phyloP scores from a whole-genome alignment of 1,284 basidiomycete genomes.

The Hemileia vastatrix region DNA sequence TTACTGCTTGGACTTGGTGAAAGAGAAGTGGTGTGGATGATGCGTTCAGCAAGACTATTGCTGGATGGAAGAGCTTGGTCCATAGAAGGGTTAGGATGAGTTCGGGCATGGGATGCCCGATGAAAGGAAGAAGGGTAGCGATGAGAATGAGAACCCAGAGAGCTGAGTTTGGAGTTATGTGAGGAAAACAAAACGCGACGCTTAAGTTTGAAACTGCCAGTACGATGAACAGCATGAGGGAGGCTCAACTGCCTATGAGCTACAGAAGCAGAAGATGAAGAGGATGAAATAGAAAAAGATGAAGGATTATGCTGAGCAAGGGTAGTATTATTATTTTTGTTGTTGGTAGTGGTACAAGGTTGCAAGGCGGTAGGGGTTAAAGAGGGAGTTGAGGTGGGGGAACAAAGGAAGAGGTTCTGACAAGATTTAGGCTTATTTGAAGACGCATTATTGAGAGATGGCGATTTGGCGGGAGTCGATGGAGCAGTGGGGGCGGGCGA shows the following conservation, averaged over 20 bases:
- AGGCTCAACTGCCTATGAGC: background rate
- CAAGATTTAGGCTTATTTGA: no score
- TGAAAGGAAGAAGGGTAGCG: no score
- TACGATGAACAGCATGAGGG: background rate
- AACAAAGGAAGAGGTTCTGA: no score
- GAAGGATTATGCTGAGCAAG: background rate
- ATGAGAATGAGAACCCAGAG: no score
- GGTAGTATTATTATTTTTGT: background rate
- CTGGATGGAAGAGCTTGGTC: background rate
- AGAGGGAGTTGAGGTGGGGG: background rate
- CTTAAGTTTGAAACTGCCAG: slow-evolving; percentile 1
- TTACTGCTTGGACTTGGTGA: no score
- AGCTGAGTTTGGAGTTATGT: background rate
- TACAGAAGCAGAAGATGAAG: background rate
- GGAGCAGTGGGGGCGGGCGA: slow-evolving; percentile 15
- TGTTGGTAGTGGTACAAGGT: background rate
- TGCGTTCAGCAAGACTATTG: no score
- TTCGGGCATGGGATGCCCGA: background rate
- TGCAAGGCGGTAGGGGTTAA: background rate
- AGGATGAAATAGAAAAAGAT: background rate
- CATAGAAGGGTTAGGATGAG: background rate
- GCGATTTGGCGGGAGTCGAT: background rate
- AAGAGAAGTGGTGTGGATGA: no score
- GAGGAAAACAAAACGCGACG: background rate
- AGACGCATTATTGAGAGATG: background rate